Evolutionary conservation across 2,329 filamentous ascomycete species (phyloP), one percentile per base, ranked within the genome.

Genomic region (Talaromyces sp.): DNA sequence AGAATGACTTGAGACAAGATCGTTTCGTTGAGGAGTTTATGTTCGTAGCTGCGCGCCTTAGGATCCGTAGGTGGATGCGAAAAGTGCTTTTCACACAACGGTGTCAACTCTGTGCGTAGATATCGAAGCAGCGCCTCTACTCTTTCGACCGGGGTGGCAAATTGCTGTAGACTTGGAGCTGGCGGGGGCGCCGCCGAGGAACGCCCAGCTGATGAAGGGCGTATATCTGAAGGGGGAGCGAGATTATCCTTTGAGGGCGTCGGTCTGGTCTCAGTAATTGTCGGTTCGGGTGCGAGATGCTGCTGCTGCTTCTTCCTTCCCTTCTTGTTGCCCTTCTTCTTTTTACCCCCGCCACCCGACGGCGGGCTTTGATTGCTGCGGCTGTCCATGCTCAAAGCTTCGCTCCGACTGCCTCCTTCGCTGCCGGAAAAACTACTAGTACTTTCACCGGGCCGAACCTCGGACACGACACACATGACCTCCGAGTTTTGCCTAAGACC

Each of bases 401-500:
- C 70, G 64, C 66, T 69, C 47, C 63, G 67, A 61, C 60, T 65
- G 61, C 67, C 68, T 41, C 58, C 68, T 25, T 75, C 73, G 58
- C 70, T 73, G 17, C 73, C 74, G 2, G 76, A 77, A 19, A 67
- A 59, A 31, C 78, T 77, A 56, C 73, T 76, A 11, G 72, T 71
- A 52, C 68, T 72, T 35, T 73, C 71, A 13, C 72, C 74, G 1
- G 71, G 68, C 25, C 67, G 67, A n/a, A 73, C 73, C 56, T 80
- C 78, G 4, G 78, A 79, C 33, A 82, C 77, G 45, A 82, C 80
- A 61, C 78, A 81, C 63, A 81, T 70, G 58, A 83, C 75, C 68
- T 82, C 78, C 3, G 80, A 82, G 60, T 82, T 76, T 67, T 83
- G 81, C 67, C 82, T 82, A 41, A 83, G 72, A 17, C 80, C 78